These are phyloP conservation scores for Hypoxylon crocopeplum DNA, from an alignment of 495 filamentous ascomycete genomes.

Conservation along the genomic window DNA sequence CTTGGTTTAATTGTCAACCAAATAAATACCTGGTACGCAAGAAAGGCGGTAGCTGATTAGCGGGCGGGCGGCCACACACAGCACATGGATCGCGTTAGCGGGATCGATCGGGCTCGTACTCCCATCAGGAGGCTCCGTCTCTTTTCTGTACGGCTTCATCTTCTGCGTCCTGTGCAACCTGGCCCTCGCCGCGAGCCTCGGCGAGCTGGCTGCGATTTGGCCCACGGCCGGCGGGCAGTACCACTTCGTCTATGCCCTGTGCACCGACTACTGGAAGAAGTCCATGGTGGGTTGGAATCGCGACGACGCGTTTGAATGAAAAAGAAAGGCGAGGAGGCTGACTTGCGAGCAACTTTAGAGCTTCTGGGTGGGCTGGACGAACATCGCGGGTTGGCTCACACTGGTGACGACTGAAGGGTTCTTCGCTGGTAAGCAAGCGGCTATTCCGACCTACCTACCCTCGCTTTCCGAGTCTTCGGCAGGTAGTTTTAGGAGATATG, in stretches of 20 bases:
- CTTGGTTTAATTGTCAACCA: neutral
- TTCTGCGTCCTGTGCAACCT: slow-evolving; percentile 51
- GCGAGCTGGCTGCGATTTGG: slow-evolving; percentile 59
- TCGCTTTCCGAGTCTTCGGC: no score
- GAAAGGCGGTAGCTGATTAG: neutral
- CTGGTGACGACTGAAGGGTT: slow-evolving; percentile 47
- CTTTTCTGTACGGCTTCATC: slow-evolving; percentile 44
- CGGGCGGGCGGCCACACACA: neutral
- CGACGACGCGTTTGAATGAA: neutral
- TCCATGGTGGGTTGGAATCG: slow-evolving; percentile 30
- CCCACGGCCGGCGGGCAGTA: slow-evolving; percentile 62
- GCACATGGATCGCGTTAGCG: slow-evolving; percentile 46
- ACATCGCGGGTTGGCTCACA: slow-evolving; percentile 49
- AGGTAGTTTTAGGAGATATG: no score
- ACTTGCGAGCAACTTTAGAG: slow-evolving; percentile 29
- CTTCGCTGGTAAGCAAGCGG: slow-evolving; percentile 43
- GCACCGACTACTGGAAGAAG: slow-evolving; percentile 42
- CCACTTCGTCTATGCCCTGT: slow-evolving; percentile 54
- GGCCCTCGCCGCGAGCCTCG: slow-evolving; percentile 53
- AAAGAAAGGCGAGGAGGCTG: neutral
- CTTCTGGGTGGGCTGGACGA: slow-evolving; percentile 50
- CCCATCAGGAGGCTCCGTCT: slow-evolving; percentile 43
- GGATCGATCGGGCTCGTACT: slow-evolving; percentile 45
- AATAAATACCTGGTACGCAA: neutral
- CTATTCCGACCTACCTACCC: no score